Evolutionary conservation across 257 asterid genomes (phyloP).

Genomic region (Echites panduratus): DNA sequence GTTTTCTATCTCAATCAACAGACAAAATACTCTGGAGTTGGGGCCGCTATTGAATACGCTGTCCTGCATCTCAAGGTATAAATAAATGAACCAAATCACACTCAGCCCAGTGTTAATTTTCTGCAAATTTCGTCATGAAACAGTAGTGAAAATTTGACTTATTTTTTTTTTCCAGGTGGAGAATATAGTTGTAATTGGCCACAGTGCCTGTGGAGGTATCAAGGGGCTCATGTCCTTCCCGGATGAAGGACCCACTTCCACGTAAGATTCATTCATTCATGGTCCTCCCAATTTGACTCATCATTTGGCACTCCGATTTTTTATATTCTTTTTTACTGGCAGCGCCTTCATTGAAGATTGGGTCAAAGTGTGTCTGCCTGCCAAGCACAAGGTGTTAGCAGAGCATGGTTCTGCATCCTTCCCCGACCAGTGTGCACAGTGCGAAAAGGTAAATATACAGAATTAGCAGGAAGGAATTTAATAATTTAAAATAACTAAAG

Average conservation of each 20-base stretch:
- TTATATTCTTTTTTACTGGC: constrained; percentile 3
- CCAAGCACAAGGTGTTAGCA: constrained; percentile 60
- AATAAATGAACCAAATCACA: neutral
- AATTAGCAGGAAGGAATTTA: neutral
- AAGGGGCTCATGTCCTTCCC: constrained; percentile 93
- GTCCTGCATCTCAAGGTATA: constrained; percentile 81
- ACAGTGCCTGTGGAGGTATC: constrained; percentile 95
- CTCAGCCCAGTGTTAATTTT: neutral
- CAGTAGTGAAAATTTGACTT: neutral
- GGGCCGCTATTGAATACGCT: constrained; percentile 84
- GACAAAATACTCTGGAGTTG: constrained; percentile 64
- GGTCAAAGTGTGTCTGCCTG: constrained; percentile 80
- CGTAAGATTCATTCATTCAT: constrained; percentile 37
- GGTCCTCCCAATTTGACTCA: neutral
- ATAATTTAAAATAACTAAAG: too few relatives aligned
- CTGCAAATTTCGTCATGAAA: neutral
- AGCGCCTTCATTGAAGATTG: constrained; percentile 95
- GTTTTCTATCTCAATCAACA: constrained; percentile 25
- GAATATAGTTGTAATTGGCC: constrained; percentile 86
- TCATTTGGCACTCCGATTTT: neutral
- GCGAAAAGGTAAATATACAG: constrained; percentile 64
- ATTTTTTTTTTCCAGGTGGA: constrained; percentile 35
- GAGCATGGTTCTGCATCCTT: constrained; percentile 28
- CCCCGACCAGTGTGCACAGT: constrained; percentile 42
- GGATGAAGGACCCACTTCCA: constrained; percentile 54